Base-by-base conservation (phyloP, 257 asterid species). In the Echites panduratus region DNA sequence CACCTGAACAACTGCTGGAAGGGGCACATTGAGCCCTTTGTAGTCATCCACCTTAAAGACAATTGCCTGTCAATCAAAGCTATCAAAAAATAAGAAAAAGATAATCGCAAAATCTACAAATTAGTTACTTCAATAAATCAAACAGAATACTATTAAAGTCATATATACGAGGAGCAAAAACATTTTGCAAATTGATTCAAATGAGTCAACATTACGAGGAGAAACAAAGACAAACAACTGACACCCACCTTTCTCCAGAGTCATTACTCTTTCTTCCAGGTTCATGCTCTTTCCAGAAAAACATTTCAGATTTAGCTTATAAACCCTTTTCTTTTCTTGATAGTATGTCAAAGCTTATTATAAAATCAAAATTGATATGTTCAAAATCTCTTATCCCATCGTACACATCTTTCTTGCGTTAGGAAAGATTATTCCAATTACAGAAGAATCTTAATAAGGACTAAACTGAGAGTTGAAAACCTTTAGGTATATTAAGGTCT, bases 1-100 rank as follows among this genome's bases (percentile, higher is more conserved):
- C 73, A 92, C 97, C 99, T 94, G 99, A 77, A 89, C 83, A 64
- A 95, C 87, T 26, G 94, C 97, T 63, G 99, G 99, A 80, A 95
- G 95, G 73, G 98, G 99, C 72, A 95, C 95, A 78, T 75, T 80
- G 76, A 92, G 92, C 79, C 85, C 90, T 81, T 84, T 87, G 92
- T 86, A 95, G 58, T 89, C 90, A 59, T 87, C 89, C 72, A 80
- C 75, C 65, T 80, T 86, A 72, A 95, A 95, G 78, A 85, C 95
- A 77, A 95, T 90, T 48, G 97, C 98, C 99, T 95, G 96, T 83
- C 79, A 76, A 29, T 20, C 66, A 65, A 53, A 27, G 49, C 5
- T 27, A 32, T 29, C 27, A 74, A 53, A 81, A 32, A 70, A 66
- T 57, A 70, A 50, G n/a, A 29, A 62, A 74, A 48, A 77, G 76